A percentile compares a stretch with the other conserved stretches of the same genome.
Conservation (phyloP, 2,329 filamentous ascomycete genomes). For the Xylariaceae sp. region DNA sequence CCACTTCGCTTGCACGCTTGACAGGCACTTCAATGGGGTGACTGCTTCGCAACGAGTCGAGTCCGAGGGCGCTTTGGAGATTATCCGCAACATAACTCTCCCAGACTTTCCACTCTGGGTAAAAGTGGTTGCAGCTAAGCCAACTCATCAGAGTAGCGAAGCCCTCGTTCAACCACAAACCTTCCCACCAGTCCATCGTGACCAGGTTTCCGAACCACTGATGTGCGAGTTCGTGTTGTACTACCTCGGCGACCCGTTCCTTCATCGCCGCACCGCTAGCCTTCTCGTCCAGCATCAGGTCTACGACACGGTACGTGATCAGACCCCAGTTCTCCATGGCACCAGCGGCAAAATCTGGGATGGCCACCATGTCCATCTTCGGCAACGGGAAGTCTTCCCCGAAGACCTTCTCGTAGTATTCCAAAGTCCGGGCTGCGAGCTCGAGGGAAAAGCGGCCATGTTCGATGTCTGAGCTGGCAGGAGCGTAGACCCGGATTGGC, state of each 20-base stretch:
- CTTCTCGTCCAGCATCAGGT: conserved; percentile 88
- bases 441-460: conserved; percentile 88
- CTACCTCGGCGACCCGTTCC: conserved; percentile 89
- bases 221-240: conserved; percentile 94
- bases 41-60: conserved; percentile 89
- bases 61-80: conserved; percentile 77
- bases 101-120: conserved; percentile 98
- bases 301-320: conserved; percentile 90
- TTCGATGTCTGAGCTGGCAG: conserved; percentile 83
- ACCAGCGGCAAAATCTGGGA: conserved; percentile 91
- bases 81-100: conserved; percentile 91
- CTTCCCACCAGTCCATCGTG: conserved; percentile 99
- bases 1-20: conserved; percentile 91
- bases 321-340: conserved; percentile 99
- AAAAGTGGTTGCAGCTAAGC: conserved; percentile 80
- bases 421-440: conserved; percentile 81
- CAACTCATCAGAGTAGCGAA: conserved; percentile 91
- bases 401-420: conserved; percentile 95
- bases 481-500: conserved; percentile 90
- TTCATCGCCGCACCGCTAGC: conserved; percentile 83
- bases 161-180: conserved; percentile 91
- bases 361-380: conserved; percentile 95
- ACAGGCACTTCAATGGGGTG: conserved; percentile 96
- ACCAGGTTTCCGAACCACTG: conserved; percentile 98
- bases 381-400: conserved; percentile 81